Evolutionary conservation across 1,284 basidiomycete genomes (phyloP).

Genomic region (Singerocomus rubriflavus): DNA sequence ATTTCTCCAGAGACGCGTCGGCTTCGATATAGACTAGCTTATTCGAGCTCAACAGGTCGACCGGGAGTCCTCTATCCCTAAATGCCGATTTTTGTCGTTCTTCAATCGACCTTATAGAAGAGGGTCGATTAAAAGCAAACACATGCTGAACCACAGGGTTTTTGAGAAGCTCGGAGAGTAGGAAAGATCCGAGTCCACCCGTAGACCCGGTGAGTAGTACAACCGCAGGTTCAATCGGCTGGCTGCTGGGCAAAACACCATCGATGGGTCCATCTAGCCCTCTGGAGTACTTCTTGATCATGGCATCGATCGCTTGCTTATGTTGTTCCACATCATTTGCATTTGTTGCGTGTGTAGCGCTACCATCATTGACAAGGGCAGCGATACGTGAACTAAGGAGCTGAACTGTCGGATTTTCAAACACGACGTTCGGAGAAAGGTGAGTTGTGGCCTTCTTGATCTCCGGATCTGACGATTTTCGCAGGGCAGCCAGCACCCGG

Average conservation of each 20-base stretch:
- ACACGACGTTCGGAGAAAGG: slow-evolving; percentile 1
- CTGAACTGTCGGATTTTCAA: slow-evolving; percentile 5
- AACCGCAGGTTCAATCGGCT: background rate
- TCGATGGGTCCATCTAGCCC: too few species aligned
- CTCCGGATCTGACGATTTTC: background rate
- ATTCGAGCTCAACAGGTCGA: background rate
- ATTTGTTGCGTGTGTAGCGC: too few species aligned
- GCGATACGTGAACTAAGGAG: slow-evolving; percentile 1
- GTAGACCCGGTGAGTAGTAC: slow-evolving; percentile 15
- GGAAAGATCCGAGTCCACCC: slow-evolving; percentile 12
- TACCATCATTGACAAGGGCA: background rate
- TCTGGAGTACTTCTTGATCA: slow-evolving; percentile 4
- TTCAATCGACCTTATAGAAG: background rate
- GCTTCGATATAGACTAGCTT: slow-evolving; percentile 5
- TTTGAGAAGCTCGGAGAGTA: slow-evolving; percentile 1
- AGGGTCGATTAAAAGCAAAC: slow-evolving; percentile 4
- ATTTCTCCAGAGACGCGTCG: slow-evolving; percentile 1
- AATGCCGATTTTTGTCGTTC: slow-evolving; percentile 2
- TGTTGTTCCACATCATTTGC: background rate
- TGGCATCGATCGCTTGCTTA: slow-evolving; percentile 1
- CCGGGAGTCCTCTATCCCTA: background rate
- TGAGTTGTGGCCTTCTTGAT: background rate
- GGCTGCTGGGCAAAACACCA: too few species aligned
- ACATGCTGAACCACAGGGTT: background rate
- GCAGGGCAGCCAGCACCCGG: background rate